Base-by-base conservation (phyloP, 805 yeast genomes). In the Lipomyces spencermartinsiae region DNA sequence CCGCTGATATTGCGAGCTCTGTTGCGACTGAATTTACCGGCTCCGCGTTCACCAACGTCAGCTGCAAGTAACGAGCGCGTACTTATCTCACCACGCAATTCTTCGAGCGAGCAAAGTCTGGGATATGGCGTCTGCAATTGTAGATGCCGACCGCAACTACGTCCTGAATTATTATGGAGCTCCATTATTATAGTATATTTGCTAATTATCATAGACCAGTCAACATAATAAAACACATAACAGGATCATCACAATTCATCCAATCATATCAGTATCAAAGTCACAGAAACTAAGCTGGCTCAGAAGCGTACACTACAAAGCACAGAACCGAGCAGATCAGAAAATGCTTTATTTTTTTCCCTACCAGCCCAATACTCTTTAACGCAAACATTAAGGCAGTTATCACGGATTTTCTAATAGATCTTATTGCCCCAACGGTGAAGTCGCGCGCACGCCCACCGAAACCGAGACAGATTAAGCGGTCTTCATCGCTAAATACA, bases 271-370 rank as follows among this genome's bases (percentile, higher is more conserved):
- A 16, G n/a, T 37, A 37, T 37, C 43, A 37, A 37, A 37, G 43
- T 2, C 22, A 43, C 19, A n/a, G 22, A 43, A n/a, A 16, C 49
- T 43, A 43, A 43, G n/a, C 49, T 6, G 58, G 66, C 34, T 51
- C 58, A 3, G 37, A 10, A 5, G 58, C 35, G 35, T 58, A 63
- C 31, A 63, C 62, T n/a, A 54, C 55, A 33, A 58, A 63, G 62
- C 66, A 63, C 22, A 63, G 33, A 34, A 63, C 2, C 19, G 58
- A 58, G n/a, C 56, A 43, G n/a, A 63, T 16, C 14, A 49, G 22
- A 19, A 16, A 58, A 37, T 58, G 58, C 53, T 63, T 63, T 29
- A 49, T 25, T 29, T 25, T 43, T 3, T n/a, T n/a, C 9, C 19
- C 22, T 5, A 25, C 53, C 58, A 58, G 49, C 10, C 43, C 43